Evolutionary conservation across 768 basidiomycete species (phyloP).

Genomic region (Auricularia sp.): DNA sequence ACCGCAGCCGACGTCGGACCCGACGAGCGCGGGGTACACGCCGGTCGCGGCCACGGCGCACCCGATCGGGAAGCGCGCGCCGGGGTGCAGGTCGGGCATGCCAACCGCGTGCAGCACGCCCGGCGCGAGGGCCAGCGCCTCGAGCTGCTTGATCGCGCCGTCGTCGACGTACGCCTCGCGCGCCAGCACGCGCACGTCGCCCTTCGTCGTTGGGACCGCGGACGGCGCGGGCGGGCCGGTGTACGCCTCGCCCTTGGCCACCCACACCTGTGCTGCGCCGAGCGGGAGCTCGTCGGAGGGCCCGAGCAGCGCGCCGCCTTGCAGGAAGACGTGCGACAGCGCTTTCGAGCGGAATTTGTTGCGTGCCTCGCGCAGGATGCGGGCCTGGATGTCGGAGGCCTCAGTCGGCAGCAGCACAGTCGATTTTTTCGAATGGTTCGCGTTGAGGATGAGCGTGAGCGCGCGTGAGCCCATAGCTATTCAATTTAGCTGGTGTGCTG

Average conservation of each 20-base stretch:
- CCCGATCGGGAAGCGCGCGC: conserved; percentile 24
- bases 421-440: conserved; percentile 25
- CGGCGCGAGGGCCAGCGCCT: conserved; percentile 18
- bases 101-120: conserved; percentile 26
- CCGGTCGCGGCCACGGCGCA: conserved; percentile 28
- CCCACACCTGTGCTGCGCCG: conserved; percentile 20
- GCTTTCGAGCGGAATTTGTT: conserved; percentile 29
- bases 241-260: conserved; percentile 28
- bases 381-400: conserved; percentile 12
- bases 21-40: conserved; percentile 31
- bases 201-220: conserved; percentile 2
- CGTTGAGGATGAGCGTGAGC: conserved; percentile 27
- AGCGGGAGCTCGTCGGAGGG: conserved; percentile 16
- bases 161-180: conserved; percentile 24
- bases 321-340: conserved; percentile 22
- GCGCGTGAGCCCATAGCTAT: conserved; percentile 21
- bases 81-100: conserved; percentile 33
- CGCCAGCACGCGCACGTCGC: conserved; percentile 24
- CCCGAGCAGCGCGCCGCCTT: conserved; percentile 20
- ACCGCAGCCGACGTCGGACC: conserved; percentile 31
- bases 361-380: conserved; percentile 26
- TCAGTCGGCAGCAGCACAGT: conserved; percentile 17
- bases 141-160: conserved; percentile 25
- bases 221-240: conserved; percentile 19
- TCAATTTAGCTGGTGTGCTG: not conserved